Evolutionary conservation across 1,284 basidiomycete genomes (phyloP), one percentile per base, ranked within the genome.

Genomic region (Sporisorium scitamineum): DNA sequence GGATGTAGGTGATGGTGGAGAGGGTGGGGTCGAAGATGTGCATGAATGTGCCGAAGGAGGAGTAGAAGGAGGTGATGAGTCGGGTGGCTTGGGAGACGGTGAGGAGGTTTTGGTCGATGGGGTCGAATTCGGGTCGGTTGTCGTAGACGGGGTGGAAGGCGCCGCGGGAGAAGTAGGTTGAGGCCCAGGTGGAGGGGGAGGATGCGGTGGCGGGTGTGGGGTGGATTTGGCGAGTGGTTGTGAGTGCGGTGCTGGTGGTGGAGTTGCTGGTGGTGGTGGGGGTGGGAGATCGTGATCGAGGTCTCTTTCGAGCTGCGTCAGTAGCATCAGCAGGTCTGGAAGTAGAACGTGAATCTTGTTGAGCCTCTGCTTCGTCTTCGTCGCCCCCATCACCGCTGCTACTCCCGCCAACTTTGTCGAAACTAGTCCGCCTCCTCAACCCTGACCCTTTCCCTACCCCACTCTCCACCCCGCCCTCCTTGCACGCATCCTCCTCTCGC

Each of bases 121-220:
- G 78, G 37, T 79, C 78, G 34, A 70, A 59, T 20, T 66, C 68
- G 1, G 42, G 64, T 0, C 57, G 57, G 34, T 65, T 66, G 55
- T 79, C 78, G 57, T 79, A 79, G 16, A 68, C 52, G 7, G 76
- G 76, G 39, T 74, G 73, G 61, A 79, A 79, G 18, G 70, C 72
- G 5, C 76, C 76, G 3, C 73, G 70, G 16, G 58, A 53, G 32
- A 78, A 78, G 62, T 78, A 78, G 32, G 63, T 72, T 9, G 54
- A 39, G 3, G 69, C 60, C 76, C 76, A 78, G 34, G 9, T 37
- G 37, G 57, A 34, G 0, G 31, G 42, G 18, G 34, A 24, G 6
- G 48, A 7, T 26, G 44, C 10, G 22, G 31, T 22, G 14, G 44
- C 13, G 53, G 20, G 11, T 0, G 32, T 2, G n/a, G 18, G 7